Conservation (phyloP, 768 basidiomycete species). For the Podaxis rugospora region DNA sequence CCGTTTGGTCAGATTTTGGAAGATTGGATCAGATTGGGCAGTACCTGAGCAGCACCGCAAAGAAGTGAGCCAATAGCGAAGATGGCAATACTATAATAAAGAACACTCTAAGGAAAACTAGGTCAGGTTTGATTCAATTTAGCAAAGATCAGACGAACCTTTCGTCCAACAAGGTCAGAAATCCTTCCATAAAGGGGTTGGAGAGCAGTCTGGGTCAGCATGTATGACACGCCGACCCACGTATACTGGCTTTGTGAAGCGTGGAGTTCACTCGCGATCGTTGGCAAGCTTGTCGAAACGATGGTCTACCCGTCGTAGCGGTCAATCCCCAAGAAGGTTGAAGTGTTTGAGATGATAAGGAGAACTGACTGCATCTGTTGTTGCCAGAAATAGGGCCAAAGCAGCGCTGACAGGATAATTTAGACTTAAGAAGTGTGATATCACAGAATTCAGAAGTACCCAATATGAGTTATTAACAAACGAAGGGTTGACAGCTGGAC, state of each 20-base stretch:
- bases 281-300: constrained; percentile 81
- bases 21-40: constrained; percentile 14
- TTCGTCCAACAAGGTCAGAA: constrained; percentile 77
- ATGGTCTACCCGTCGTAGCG: constrained; percentile 39
- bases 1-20: constrained; percentile 16
- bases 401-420: constrained; percentile 50
- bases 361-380: constrained; percentile 71
- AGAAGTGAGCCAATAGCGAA: constrained; percentile 78
- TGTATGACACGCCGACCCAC: constrained; percentile 83
- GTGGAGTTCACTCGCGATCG: constrained; percentile 64
- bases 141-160: constrained; percentile 38
- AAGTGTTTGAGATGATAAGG: not conserved
- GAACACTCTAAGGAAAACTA: constrained; percentile 43
- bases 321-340: not conserved
- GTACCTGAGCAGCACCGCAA: constrained; percentile 71
- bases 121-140: not conserved
- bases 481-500: constrained; percentile 46
- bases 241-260: constrained; percentile 74
- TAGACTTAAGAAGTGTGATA: constrained; percentile 7
- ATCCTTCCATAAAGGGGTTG: constrained; percentile 81
- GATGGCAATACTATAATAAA: constrained; percentile 69
- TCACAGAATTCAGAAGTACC: constrained; percentile 36
- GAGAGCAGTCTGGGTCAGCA: constrained; percentile 82
- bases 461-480: constrained; percentile 63
- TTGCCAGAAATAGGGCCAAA: constrained; percentile 78